Conservation (phyloP, 331 rosid species). For the Quercus tomentella region DNA sequence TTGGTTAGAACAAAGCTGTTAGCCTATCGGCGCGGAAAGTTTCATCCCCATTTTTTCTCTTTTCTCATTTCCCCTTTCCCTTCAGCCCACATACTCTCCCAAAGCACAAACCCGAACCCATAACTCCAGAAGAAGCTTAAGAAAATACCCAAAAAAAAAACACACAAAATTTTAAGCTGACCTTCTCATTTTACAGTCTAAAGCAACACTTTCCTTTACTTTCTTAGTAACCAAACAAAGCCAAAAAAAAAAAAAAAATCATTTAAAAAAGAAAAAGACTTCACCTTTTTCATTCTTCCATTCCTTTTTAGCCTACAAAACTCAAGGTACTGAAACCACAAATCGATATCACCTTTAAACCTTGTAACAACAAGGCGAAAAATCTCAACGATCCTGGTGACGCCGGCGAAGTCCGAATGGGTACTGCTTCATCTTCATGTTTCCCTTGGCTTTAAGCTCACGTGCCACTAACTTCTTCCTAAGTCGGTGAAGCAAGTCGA, state of each 20-base stretch:
- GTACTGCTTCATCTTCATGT: conserved; percentile 53
- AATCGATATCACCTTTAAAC: conserved; percentile 72
- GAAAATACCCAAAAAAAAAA: neutral
- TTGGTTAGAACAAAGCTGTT: no score
- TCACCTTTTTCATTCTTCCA: conserved; percentile 88
- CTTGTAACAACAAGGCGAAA: conserved; percentile 67
- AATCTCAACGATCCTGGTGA: conserved; percentile 47
- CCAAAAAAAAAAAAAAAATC: no score
- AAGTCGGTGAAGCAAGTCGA: conserved; percentile 60
- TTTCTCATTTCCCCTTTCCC: no score
- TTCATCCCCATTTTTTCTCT: no score
- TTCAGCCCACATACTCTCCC: no score
- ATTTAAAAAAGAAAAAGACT: neutral
- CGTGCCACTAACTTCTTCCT: conserved; percentile 56
- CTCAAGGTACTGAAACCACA: conserved; percentile 88
- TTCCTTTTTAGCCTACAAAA: conserved; percentile 54
- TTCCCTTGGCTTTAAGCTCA: conserved; percentile 49
- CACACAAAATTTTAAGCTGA: neutral
- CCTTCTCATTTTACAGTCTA: neutral
- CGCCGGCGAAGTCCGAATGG: conserved; percentile 53
- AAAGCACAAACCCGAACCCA: no score
- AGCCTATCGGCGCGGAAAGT: no score
- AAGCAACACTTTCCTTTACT: neutral
- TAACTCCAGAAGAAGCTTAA: no score
- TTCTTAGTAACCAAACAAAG: neutral